Conservation (phyloP, 202 grass and related monocot genomes). For the Zizania palustris region DNA sequence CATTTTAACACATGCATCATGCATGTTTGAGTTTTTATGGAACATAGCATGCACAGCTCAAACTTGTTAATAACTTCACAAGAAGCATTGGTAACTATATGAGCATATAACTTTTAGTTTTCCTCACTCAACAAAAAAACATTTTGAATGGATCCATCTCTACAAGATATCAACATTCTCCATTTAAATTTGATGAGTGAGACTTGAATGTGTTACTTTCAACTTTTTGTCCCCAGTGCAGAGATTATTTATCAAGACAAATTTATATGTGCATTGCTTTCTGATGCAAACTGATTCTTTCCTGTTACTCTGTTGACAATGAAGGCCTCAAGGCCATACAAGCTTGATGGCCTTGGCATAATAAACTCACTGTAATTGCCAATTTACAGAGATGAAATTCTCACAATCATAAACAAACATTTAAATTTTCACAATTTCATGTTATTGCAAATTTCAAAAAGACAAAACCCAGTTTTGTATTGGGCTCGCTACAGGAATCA, state of each 20-base stretch:
- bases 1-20: background rate
- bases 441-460: background rate
- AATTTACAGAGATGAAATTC: background rate
- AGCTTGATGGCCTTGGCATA: background rate
- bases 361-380: background rate
- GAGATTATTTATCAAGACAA: conserved; percentile 1
- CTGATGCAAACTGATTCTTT: background rate
- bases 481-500: background rate
- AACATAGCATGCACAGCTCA: background rate
- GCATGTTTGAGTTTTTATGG: conserved; percentile 5
- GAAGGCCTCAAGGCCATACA: background rate
- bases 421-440: background rate
- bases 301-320: background rate
- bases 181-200: background rate
- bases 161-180: background rate
- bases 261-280: background rate
- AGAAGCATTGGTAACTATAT: background rate
- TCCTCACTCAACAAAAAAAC: background rate
- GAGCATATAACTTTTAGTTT: conserved; percentile 17
- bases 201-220: background rate
- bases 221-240: background rate
- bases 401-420: no score
- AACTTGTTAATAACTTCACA: conserved; percentile 8
- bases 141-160: conserved; percentile 3
- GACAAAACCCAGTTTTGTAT: background rate